Percentiles rank a stretch among this genome's conserved stretches.
Evolutionary conservation across 2,329 filamentous ascomycete genomes (phyloP).

Genomic region (Ceratocystis lukuohia): DNA sequence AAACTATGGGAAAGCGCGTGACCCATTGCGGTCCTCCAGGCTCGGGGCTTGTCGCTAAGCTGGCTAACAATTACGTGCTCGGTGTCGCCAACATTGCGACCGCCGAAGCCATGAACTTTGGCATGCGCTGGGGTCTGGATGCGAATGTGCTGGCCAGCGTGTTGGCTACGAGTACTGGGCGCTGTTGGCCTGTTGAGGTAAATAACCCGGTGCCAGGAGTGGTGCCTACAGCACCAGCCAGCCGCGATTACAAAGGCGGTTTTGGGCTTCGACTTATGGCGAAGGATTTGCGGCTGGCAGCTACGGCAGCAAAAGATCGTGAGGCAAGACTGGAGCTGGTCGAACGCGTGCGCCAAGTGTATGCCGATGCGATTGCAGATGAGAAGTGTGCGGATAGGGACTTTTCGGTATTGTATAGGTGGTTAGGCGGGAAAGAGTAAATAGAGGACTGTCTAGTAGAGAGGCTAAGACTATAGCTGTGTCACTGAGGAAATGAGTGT

Average conservation of each 20-base stretch:
- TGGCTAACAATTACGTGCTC: conserved; percentile 94
- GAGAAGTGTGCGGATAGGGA: conserved; percentile 55
- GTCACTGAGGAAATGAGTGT: not conserved
- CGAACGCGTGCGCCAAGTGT: conserved; percentile 49
- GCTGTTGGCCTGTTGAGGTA: conserved; percentile 87
- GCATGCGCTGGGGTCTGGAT: conserved; percentile 47
- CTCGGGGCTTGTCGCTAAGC: conserved; percentile 75
- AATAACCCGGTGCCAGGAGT: conserved; percentile 92
- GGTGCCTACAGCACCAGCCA: conserved; percentile 59
- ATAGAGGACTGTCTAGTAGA: not conserved
- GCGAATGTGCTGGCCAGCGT: conserved; percentile 59
- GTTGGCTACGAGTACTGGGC: conserved; percentile 88
- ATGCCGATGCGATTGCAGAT: conserved; percentile 49
- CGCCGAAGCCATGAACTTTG: conserved; percentile 53
- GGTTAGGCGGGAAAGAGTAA: conserved; percentile 43
- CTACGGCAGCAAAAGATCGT: conserved; percentile 56
- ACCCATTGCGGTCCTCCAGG: conserved; percentile 78
- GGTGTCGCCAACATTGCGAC: conserved; percentile 78
- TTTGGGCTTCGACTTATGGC: conserved; percentile 69
- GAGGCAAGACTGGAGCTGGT: conserved; percentile 53
- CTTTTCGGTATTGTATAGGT: conserved; percentile 71
- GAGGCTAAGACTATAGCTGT: not conserved
- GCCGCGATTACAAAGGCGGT: conserved; percentile 61
- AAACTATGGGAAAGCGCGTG: conserved; percentile 74
- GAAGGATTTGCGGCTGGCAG: conserved; percentile 63